Conservation (phyloP, 768 basidiomycete species). For the Trametes cubensis region DNA sequence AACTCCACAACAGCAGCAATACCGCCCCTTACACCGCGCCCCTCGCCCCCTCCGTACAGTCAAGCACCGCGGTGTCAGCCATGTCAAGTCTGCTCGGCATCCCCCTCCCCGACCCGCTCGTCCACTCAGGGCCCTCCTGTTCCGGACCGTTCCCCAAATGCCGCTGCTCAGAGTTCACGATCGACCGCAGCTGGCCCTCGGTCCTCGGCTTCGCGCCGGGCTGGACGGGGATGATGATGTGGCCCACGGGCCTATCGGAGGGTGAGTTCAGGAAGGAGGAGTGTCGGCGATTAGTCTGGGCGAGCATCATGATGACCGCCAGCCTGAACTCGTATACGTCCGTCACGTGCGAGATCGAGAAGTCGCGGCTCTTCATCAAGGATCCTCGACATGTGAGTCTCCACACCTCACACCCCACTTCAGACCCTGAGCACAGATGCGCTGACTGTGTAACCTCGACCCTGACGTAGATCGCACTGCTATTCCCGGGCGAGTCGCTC, state of each 20-base stretch:
- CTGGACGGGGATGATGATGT: conserved; percentile 67
- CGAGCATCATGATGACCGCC: conserved; percentile 61
- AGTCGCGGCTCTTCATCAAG: conserved; percentile 40
- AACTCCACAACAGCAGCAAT: background rate
- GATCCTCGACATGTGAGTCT: conserved; percentile 64
- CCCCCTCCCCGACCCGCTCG: background rate
- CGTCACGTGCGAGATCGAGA: conserved; percentile 36
- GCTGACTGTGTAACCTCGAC: background rate
- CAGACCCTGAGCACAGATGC: background rate
- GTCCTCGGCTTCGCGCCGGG: conserved; percentile 57
- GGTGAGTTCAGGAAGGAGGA: conserved; percentile 71
- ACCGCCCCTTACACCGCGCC: background rate
- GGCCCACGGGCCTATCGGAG: conserved; percentile 49
- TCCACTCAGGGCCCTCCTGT: background rate
- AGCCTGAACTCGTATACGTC: conserved; percentile 63
- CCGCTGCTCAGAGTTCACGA: conserved; percentile 41
- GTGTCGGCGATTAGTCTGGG: conserved; percentile 75
- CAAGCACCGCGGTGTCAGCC: background rate
- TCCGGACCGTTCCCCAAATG: background rate
- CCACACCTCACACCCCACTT: background rate
- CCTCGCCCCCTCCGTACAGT: too few relatives aligned
- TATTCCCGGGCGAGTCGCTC: conserved; percentile 73
- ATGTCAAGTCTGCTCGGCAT: background rate
- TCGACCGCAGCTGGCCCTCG: conserved; percentile 53
- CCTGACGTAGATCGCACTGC: conserved; percentile 55